These are phyloP conservation scores for Colletotrichum viniferum DNA, from an alignment of 2,329 filamentous ascomycete species.

Conservation along the genomic window DNA sequence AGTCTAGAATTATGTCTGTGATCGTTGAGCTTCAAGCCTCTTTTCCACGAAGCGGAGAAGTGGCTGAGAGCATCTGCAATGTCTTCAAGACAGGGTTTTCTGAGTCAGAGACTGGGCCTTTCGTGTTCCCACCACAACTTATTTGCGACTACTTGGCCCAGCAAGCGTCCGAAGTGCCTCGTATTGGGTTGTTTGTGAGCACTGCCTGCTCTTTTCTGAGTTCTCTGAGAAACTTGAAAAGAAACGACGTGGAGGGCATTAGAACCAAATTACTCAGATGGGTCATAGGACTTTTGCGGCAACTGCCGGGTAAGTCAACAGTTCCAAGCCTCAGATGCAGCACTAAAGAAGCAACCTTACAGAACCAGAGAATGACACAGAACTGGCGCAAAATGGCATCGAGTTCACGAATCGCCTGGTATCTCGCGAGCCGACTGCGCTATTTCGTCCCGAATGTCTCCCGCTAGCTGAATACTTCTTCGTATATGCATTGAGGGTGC, in stretches of 20 bases:
- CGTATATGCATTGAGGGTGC: constrained; percentile 71
- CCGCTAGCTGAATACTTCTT: constrained; percentile 70
- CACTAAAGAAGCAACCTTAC: constrained; percentile 12
- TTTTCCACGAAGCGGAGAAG: constrained; percentile 67
- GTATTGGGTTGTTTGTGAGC: constrained; percentile 71
- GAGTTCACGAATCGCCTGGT: constrained; percentile 72
- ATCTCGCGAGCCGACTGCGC: constrained; percentile 61
- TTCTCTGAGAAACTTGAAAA: constrained; percentile 54
- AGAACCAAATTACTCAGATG: constrained; percentile 62
- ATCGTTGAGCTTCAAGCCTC: constrained; percentile 51
- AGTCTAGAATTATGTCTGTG: constrained; percentile 51
- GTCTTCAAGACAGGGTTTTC: constrained; percentile 77
- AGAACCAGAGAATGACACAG: constrained; percentile 68
- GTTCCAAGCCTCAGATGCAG: background rate
- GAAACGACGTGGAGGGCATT: constrained; percentile 49
- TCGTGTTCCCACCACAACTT: constrained; percentile 71
- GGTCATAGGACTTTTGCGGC: constrained; percentile 65
- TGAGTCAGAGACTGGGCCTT: constrained; percentile 75
- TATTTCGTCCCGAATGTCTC: constrained; percentile 62
- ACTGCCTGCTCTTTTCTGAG: constrained; percentile 74
- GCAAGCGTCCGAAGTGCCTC: constrained; percentile 63
- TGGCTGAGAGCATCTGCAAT: constrained; percentile 73
- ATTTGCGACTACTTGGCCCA: constrained; percentile 71
- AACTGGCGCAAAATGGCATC: constrained; percentile 75
- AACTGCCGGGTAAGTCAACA: constrained; percentile 57